These are phyloP conservation scores for Sarocladium brachiariae DNA, from an alignment of 2,329 filamentous ascomycete genomes.

Conservation along the genomic window DNA sequence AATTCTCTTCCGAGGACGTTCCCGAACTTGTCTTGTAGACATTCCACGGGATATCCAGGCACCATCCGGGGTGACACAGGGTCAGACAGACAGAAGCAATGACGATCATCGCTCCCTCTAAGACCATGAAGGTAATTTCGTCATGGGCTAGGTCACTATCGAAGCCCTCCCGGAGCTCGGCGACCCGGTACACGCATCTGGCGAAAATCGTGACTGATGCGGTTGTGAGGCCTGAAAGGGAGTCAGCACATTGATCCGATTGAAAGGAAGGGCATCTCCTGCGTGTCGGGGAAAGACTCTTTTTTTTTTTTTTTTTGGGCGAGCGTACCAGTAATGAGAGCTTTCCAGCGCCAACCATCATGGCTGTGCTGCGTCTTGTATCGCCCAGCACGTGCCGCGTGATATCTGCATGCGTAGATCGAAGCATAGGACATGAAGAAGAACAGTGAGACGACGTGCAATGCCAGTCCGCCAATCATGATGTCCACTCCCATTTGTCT, in stretches of 20 bases:
- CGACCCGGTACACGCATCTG: constrained; percentile 54
- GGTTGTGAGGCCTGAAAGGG: constrained; percentile 23
- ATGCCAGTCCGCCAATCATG: constrained; percentile 45
- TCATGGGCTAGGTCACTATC: constrained; percentile 44
- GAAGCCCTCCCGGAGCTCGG: constrained; percentile 57
- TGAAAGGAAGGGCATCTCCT: no score
- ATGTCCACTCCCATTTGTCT: constrained; percentile 43
- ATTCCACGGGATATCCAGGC: not conserved
- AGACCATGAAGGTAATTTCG: constrained; percentile 44
- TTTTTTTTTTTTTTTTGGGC: no score
- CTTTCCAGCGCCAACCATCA: not conserved
- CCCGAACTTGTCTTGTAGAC: not conserved
- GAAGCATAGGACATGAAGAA: constrained; percentile 33
- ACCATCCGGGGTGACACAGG: constrained; percentile 19
- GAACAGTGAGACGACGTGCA: constrained; percentile 39
- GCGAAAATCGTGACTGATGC: constrained; percentile 52
- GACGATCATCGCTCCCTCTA: constrained; percentile 45
- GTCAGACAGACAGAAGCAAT: constrained; percentile 35
- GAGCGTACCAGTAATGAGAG: constrained; percentile 3
- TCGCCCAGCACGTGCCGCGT: no score
- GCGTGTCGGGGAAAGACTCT: no score
- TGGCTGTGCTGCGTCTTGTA: not conserved
- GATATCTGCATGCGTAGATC: not conserved
- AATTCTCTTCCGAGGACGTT: not conserved
- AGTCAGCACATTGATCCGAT: not conserved